Evolutionary conservation across 306 rosid genomes (phyloP).

Genomic region (Oxytropis ochrocephala): DNA sequence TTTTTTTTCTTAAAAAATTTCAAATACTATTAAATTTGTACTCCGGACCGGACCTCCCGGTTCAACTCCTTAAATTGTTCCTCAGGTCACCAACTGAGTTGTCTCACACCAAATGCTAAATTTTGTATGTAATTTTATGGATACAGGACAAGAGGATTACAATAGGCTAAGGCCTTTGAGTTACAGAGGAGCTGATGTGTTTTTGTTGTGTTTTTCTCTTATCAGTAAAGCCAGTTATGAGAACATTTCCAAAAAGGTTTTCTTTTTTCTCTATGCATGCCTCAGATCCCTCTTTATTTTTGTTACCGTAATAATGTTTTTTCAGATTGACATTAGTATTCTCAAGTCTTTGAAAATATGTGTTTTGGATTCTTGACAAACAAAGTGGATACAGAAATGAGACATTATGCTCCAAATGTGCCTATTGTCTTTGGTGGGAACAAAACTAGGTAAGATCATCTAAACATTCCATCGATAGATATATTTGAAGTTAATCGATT

Average conservation of each 20-base stretch:
- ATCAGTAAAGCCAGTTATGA: constrained; percentile 92
- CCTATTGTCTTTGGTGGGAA: constrained; percentile 72
- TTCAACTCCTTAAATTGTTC: no score
- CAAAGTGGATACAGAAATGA: constrained; percentile 84
- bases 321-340: constrained; percentile 2
- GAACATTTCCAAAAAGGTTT: constrained; percentile 83
- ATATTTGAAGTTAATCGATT: no score
- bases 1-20: no score
- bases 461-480: background rate
- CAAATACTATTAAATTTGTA: no score
- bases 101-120: no score
- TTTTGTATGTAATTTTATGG: no score
- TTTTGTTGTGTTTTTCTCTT: constrained; percentile 81
- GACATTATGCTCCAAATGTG: constrained; percentile 71
- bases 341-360: background rate
- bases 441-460: constrained; percentile 62
- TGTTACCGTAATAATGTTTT: background rate
- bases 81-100: no score
- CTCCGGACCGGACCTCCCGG: no score
- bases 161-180: constrained; percentile 94
- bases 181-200: constrained; percentile 97
- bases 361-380: constrained; percentile 12
- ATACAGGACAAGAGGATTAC: constrained; percentile 91
- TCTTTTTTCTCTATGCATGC: no score
- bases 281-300: no score